Conservation (phyloP, 805 yeast species). For the Zygosaccharomyces bailii region DNA sequence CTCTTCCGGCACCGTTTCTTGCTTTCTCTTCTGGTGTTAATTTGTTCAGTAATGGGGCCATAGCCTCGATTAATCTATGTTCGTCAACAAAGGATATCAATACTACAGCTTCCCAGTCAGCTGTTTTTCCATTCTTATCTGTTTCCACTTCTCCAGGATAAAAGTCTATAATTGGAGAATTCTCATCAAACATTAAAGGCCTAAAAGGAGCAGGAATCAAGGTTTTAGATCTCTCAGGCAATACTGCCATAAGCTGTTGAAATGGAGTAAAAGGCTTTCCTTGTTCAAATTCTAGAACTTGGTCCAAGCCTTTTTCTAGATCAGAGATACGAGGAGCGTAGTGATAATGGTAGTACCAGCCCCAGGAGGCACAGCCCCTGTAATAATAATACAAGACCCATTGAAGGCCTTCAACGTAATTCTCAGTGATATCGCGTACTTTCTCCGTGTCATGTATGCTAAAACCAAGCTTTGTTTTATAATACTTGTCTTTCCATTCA, state of each 20-base stretch:
- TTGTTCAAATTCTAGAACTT: slow-evolving; percentile 56
- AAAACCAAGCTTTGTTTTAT: slow-evolving; percentile 73
- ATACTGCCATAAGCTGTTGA: slow-evolving; percentile 94
- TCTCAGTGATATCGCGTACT: slow-evolving; percentile 62
- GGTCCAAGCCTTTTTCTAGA: slow-evolving; percentile 65
- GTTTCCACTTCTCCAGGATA: slow-evolving; percentile 85
- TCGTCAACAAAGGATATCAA: slow-evolving; percentile 89
- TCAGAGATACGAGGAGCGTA: slow-evolving; percentile 95
- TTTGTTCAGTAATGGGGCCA: slow-evolving; percentile 59
- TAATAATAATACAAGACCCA: slow-evolving; percentile 95
- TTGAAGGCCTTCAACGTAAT: slow-evolving; percentile 90
- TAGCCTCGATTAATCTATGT: slow-evolving; percentile 63
- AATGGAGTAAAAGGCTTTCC: slow-evolving; percentile 87
- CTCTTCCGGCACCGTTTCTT: slow-evolving; percentile 74
- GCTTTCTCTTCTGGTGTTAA: slow-evolving; percentile 65
- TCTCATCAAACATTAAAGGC: slow-evolving; percentile 77
- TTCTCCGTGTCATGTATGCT: slow-evolving; percentile 57
- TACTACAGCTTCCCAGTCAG: slow-evolving; percentile 97
- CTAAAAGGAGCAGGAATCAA: slow-evolving; percentile 78
- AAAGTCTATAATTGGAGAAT: slow-evolving; percentile 84
- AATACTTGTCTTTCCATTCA: slow-evolving; percentile 83
- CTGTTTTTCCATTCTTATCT: slow-evolving; percentile 92
- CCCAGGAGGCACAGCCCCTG: slow-evolving; percentile 91
- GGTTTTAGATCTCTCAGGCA: slow-evolving; percentile 84
- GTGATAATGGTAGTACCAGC: slow-evolving; percentile 88